Conservation (phyloP, 495 filamentous ascomycete species). For the Podospora conica region DNA sequence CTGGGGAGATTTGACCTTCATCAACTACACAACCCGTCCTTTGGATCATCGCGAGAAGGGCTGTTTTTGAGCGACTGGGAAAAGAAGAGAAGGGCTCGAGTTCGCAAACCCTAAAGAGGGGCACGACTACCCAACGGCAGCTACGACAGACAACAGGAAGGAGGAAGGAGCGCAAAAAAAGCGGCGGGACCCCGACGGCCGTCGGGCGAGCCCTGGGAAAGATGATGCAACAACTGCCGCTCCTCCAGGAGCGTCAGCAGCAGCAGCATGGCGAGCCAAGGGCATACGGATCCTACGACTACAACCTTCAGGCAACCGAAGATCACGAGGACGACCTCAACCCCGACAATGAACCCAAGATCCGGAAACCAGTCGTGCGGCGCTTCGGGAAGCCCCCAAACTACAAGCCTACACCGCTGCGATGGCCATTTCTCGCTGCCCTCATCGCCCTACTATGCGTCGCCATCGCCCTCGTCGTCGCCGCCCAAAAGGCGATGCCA, state of each 20-base stretch:
- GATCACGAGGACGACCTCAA: conserved; percentile 17
- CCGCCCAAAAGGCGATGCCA: conserved; percentile 27
- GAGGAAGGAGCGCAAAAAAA: background rate
- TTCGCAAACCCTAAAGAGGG: background rate
- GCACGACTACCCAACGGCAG: background rate
- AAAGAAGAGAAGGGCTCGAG: background rate
- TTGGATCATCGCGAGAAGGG: background rate
- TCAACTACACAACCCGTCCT: background rate
- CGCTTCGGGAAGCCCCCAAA: conserved; percentile 11
- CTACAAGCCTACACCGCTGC: conserved; percentile 30
- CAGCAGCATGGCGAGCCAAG: conserved; percentile 8
- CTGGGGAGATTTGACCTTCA: background rate
- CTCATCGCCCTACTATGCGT: conserved; percentile 21
- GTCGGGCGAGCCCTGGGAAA: background rate
- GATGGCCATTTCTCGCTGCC: conserved; percentile 28
- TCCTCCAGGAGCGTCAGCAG: conserved; percentile 1
- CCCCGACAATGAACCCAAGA: background rate
- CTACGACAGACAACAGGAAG: background rate
- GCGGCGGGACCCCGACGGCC: background rate
- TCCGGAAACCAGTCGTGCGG: conserved; percentile 7
- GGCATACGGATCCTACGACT: conserved; percentile 16
- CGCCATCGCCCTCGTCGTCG: conserved; percentile 24
- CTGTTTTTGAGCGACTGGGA: background rate
- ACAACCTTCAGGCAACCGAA: conserved; percentile 24
- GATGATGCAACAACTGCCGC: conserved; percentile 23